Evolutionary conservation across 192 early-diverging fungal genomes (phyloP), one percentile per base, ranked within the genome.

Genomic region (Coemansia sp.): DNA sequence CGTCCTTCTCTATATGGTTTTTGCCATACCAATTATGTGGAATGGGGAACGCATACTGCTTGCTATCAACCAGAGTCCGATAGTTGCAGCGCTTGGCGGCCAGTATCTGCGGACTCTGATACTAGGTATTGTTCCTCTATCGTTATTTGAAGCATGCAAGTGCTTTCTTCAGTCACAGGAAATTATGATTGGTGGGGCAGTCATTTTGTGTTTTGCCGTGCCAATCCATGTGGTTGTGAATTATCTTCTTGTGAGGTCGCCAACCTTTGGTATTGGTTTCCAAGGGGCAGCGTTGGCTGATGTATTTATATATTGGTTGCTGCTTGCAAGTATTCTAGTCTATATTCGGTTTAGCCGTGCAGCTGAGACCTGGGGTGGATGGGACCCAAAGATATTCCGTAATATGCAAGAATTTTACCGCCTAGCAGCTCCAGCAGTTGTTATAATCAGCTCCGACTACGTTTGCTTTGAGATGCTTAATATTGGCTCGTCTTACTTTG

Each of bases 131-230:
- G 86, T 91, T 26, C 90, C 93, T 0, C 86, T 78, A 68, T 73
- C 95, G 58, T 78, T 91, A 30, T 88, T 87, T 84, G 93, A 95
- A 60, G 89, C 88, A 65, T 75, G 91, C 24, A 90, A 93, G 65
- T 84, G 91, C 60, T 96, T 82, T 64, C 73, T 96, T 48, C 90
- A 95, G 71, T 86, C 88, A 0, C 95, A 96, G 82, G 93, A 89
- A 7, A 74, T 74, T 63, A 94, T 97, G 94, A 78, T 88, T n/a
- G 91, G 92, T 5, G 84, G 81, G 26, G 89, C 92, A 26, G 81
- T 86, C 52, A 85, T 93, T 34, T 84, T 93, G 12, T 28, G 86
- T 24, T 65, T 92, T 48, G 88, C 85, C 0, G 73, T 88, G 1
- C 90, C 90, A n/a, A 48, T 94, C 41, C 92, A 93, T 65, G 68